Evolutionary conservation across 345 rosid species (phyloP).

Genomic region (Populus euphratica): DNA sequence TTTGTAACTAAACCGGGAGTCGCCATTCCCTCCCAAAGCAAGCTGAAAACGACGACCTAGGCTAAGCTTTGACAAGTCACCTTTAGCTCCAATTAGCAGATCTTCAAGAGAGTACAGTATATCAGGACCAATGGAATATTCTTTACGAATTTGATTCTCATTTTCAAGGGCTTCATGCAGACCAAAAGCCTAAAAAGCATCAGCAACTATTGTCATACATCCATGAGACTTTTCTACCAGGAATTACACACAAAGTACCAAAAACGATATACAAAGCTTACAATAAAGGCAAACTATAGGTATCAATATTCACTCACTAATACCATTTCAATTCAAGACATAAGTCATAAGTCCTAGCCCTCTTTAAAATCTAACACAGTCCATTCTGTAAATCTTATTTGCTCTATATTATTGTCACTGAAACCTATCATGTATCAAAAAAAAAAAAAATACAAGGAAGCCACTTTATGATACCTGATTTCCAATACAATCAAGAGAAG

Average conservation of each 20-base stretch:
- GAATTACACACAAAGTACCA: constrained; percentile 1
- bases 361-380: too few relatives aligned
- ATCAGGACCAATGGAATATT: constrained; percentile 59
- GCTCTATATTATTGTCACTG: neutral
- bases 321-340: too few relatives aligned
- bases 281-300: too few relatives aligned
- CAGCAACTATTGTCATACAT: constrained; percentile 15
- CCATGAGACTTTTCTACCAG: constrained; percentile 7
- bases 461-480: constrained; percentile 48
- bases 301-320: too few relatives aligned
- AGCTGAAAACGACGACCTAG: constrained; percentile 61
- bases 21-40: constrained; percentile 51
- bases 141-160: constrained; percentile 68
- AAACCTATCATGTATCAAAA: neutral
- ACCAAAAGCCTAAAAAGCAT: constrained; percentile 56
- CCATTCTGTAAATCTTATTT: neutral
- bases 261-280: neutral
- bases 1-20: constrained; percentile 56
- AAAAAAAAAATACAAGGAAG: neutral
- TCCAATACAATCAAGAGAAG: constrained; percentile 38
- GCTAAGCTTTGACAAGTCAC: constrained; percentile 47
- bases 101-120: constrained; percentile 71
- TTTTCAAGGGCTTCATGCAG: constrained; percentile 65
- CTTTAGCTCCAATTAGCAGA: constrained; percentile 64
- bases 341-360: too few relatives aligned